A percentile compares a stretch with the other conserved stretches of the same genome.
Evolutionary conservation across 1,284 basidiomycete genomes (phyloP).

Genomic region (Tylopilus sp.): DNA sequence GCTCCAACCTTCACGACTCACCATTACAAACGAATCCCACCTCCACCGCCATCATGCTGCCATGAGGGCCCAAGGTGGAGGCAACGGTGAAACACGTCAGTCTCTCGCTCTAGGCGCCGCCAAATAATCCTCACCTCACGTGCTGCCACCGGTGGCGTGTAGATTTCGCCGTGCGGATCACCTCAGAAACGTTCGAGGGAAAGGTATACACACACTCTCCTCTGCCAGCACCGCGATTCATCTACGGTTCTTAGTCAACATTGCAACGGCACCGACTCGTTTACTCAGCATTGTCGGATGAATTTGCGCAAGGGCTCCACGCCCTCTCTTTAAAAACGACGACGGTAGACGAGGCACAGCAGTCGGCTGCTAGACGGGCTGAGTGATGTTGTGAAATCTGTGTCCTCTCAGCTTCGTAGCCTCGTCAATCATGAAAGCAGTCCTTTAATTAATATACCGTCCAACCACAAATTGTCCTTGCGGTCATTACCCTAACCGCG

Average conservation of each 20-base stretch:
- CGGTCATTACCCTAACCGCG: slow-evolving; percentile 15
- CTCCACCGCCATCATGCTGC: slow-evolving; percentile 73
- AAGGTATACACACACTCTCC: slow-evolving; percentile 47
- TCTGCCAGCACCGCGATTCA: slow-evolving; percentile 5
- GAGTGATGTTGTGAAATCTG: slow-evolving; percentile 27
- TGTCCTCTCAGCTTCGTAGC: slow-evolving; percentile 9
- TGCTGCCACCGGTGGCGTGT: slow-evolving; percentile 21
- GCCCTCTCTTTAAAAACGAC: slow-evolving; percentile 73
- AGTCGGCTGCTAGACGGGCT: slow-evolving; percentile 17
- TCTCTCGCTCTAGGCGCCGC: slow-evolving; percentile 25
- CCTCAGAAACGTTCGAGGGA: slow-evolving; percentile 66
- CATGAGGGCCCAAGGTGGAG: slow-evolving; percentile 63
- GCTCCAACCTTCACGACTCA: slow-evolving; percentile 55
- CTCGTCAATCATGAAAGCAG: slow-evolving; percentile 32
- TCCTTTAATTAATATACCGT: slow-evolving; percentile 32
- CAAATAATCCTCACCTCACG: slow-evolving; percentile 21
- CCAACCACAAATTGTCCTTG: slow-evolving; percentile 19
- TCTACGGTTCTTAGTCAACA: slow-evolving; percentile 46
- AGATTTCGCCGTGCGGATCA: slow-evolving; percentile 74
- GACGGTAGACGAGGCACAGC: slow-evolving; percentile 52
- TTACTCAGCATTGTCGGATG: slow-evolving; percentile 63
- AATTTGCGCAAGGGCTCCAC: slow-evolving; percentile 66
- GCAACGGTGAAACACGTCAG: slow-evolving; percentile 69
- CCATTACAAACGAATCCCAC: slow-evolving; percentile 71
- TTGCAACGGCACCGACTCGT: slow-evolving; percentile 78